Evolutionary conservation across 345 rosid genomes (phyloP), one percentile per base, ranked within the genome.

Genomic region (Populus alba): DNA sequence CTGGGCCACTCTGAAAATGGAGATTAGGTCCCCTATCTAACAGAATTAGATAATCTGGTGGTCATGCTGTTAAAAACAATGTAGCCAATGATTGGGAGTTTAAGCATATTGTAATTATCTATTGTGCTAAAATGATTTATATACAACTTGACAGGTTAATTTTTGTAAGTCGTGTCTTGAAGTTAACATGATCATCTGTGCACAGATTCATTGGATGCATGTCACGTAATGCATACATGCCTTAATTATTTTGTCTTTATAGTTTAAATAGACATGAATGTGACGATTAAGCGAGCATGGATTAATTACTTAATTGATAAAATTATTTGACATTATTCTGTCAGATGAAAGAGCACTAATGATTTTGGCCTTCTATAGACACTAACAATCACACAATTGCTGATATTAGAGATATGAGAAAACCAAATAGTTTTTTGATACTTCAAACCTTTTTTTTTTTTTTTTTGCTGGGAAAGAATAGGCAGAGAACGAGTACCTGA

Each of bases 401-500:
- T 53, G 61, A 53, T 20, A 53, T 51, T 18, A 51, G 22, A 6
- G 53, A 47, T 15, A 16, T 15, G 53, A 15, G 53, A 47, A 45
- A 13, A 45, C 51, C 22, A 51, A 18, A 51, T 51, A 51, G 22
- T 47, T 47, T 5, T 20, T 15, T 47, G 53, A 15, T 45, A 13
- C 43, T 39, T 43, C 47, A 43, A 43, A 2, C 2, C 7, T 8
- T 43, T 2, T 41, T 7, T 6, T 8, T 9, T 41, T 9, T 41
- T 43, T 18, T 18, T 53, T 20, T 53, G n/a, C 59, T 18, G 59
- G 22, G 59, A 55, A 20, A 18, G 57, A 51, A 51, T 17, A 55
- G 23, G 23, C 61, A 55, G 61, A 55, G 61, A 55, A 20, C 65
- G 12, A 23, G 25, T 68, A 79, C 82, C 82, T 74, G 67, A 38